phyloP scores from a whole-genome alignment of 2,329 filamentous ascomycete genomes.

The Drechslerella dactyloides region DNA sequence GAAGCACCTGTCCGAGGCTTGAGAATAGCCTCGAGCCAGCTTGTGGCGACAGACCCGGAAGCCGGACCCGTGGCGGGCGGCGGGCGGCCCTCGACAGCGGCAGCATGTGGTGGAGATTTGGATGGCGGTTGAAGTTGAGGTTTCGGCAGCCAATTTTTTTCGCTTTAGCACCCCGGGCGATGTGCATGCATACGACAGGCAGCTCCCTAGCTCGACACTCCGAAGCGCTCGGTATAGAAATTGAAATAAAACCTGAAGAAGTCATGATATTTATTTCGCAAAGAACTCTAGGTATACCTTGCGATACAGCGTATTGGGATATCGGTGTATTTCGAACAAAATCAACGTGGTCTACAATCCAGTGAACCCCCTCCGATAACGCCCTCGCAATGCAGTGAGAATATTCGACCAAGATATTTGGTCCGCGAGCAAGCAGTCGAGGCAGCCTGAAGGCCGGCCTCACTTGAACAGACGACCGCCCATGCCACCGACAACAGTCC shows the following conservation, averaged over 20 bases:
- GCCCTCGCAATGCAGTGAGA: constrained; percentile 38
- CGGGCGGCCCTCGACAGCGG: constrained; percentile 42
- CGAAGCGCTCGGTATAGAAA: too few species aligned
- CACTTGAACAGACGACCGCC: constrained; percentile 46
- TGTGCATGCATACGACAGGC: too few species aligned
- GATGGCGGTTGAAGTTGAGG: constrained; percentile 5
- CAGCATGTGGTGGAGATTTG: constrained; percentile 5
- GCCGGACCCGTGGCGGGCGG: constrained; percentile 23
- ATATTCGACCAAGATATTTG: neutral
- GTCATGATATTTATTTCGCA: too few species aligned
- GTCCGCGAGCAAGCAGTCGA: neutral
- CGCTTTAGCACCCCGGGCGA: constrained; percentile 3
- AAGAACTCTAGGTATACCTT: too few species aligned
- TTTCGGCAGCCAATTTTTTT: constrained; percentile 24
- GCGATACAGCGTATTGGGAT: neutral
- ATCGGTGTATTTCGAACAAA: neutral
- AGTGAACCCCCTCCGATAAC: constrained; percentile 9
- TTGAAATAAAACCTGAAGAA: too few species aligned
- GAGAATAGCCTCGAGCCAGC: constrained; percentile 15
- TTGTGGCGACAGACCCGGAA: constrained; percentile 11
- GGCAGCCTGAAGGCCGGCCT: neutral
- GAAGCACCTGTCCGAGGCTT: constrained; percentile 42
- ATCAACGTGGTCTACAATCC: constrained; percentile 9
- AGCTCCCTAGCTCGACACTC: too few species aligned
- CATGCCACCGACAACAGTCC: constrained; percentile 46